Evolutionary conservation across 345 rosid genomes (phyloP), one percentile per base, ranked within the genome.

Genomic region (Salix exigua): DNA sequence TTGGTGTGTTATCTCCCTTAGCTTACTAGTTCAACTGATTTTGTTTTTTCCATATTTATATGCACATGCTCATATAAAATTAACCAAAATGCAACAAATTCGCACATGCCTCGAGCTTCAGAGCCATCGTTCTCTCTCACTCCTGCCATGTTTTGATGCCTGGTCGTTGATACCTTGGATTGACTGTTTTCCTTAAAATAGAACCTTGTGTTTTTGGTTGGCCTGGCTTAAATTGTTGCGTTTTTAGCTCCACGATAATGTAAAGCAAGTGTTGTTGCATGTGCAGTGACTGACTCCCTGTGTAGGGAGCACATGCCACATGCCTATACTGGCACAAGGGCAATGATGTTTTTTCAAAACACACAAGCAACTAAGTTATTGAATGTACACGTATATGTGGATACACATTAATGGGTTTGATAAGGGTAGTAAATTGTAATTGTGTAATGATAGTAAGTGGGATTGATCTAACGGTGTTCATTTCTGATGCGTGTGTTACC

Each of bases 1-100:
- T 95, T 21, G 99, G 99, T 95, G 74, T 77, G 82, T 80, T 68
- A 80, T 71, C 76, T 83, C 76, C 71, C 70, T 76, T 62, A 40
- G 46, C 64, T 4, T 51, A 33, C 42, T 58, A 17, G 14, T 75
- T 53, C n/a, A 71, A 48, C 26, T 58, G 46, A 46, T 55, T 35
- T 13, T 73, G 65, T 46, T 55, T 14, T 35, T 61, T 40, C 50
- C n/a, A 25, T 33, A 40, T 71, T 50, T 51, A 33, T 37, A 30
- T 46, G 51, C 14, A 46, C 51, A 46, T 14, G 17, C 51, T 46
- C 33, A 23, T 30, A 50, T 28, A 42, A 71, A 30, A 28, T 25
- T 31, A 31, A 51, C n/a, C 25, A 71, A 33, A 28, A 48, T 50
- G 42, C 73, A 70, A 5, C 17, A 71, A 51, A 71, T 30, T 19